phyloP scores from a whole-genome alignment of 2,329 filamentous ascomycete species.

The Colletotrichum sp. region DNA sequence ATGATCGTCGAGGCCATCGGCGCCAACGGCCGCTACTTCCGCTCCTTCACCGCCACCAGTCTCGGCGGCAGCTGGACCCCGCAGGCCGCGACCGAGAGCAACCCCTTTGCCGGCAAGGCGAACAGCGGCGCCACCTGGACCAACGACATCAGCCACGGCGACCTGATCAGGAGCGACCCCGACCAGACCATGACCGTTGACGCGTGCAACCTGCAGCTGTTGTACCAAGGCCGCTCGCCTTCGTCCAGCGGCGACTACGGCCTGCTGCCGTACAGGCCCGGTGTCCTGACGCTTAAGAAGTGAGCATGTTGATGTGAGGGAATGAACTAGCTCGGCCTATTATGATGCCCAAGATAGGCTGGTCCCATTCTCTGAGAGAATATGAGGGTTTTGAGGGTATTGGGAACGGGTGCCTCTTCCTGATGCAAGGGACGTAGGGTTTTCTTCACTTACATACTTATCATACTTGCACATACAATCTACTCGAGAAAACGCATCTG shows the following conservation, averaged over 20 bases:
- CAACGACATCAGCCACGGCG: constrained; percentile 71
- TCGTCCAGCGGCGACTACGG: constrained; percentile 52
- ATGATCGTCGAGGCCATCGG: constrained; percentile 73
- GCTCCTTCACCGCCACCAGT: constrained; percentile 66
- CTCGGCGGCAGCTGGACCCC: constrained; percentile 63
- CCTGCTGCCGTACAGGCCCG: constrained; percentile 58
- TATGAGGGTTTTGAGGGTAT: not conserved
- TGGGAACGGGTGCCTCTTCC: not conserved
- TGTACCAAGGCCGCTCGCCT: constrained; percentile 65
- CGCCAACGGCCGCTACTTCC: constrained; percentile 65
- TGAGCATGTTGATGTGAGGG: not conserved
- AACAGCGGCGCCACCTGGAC: constrained; percentile 71
- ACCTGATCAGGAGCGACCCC: constrained; percentile 58
- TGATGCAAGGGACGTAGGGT: not conserved
- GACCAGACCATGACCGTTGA: constrained; percentile 70
- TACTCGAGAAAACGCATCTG: not conserved
- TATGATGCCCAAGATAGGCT: not conserved
- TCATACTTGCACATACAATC: not conserved
- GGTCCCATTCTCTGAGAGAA: not conserved
- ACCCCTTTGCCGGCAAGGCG: constrained; percentile 70
- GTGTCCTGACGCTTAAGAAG: constrained; percentile 48
- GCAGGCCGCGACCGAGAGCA: constrained; percentile 58
- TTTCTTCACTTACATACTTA: not conserved
- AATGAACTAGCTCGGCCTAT: rapidly evolving
- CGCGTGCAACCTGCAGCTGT: constrained; percentile 67